Conservation (phyloP, 306 rosid genomes). For the Astragalus membranaceus region DNA sequence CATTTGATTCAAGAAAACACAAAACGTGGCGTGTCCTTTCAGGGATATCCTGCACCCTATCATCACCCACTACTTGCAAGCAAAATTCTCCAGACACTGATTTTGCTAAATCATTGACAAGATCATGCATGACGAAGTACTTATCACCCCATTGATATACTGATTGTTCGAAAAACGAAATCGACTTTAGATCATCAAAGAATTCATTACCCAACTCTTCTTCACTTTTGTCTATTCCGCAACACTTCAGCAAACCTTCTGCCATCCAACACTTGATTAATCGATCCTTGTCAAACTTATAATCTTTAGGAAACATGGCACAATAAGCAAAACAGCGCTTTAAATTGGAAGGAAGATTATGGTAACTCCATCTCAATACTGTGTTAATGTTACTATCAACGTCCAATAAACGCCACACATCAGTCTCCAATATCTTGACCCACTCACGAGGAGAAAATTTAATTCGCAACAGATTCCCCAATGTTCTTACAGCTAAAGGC, state of each 20-base stretch:
- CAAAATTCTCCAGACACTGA: neutral
- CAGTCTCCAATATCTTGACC: conserved; percentile 15
- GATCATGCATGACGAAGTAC: conserved; percentile 32
- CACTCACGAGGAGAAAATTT: conserved; percentile 8
- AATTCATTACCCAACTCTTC: too few relatives aligned
- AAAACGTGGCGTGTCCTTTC: too few relatives aligned
- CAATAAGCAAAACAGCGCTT: conserved; percentile 12
- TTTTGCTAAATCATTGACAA: conserved; percentile 35
- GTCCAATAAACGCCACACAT: conserved; percentile 12
- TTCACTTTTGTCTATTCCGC: too few relatives aligned
- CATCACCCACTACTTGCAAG: too few relatives aligned
- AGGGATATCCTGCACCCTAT: too few relatives aligned
- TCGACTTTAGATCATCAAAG: too few relatives aligned
- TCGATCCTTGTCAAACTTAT: neutral
- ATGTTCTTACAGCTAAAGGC: conserved; percentile 34
- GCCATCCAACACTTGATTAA: neutral
- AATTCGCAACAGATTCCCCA: conserved; percentile 27
- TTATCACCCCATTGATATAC: too few relatives aligned
- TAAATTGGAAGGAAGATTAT: conserved; percentile 8
- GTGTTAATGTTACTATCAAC: conserved; percentile 20
- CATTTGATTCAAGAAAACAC: too few relatives aligned
- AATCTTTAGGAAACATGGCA: conserved; percentile 1
- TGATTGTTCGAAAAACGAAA: too few relatives aligned
- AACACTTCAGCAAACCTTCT: too few relatives aligned
- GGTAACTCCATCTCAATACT: conserved; percentile 19